These are phyloP conservation scores for Pezicula rhizophila DNA, from an alignment of 2,329 filamentous ascomycete species.

Conservation along the genomic window DNA sequence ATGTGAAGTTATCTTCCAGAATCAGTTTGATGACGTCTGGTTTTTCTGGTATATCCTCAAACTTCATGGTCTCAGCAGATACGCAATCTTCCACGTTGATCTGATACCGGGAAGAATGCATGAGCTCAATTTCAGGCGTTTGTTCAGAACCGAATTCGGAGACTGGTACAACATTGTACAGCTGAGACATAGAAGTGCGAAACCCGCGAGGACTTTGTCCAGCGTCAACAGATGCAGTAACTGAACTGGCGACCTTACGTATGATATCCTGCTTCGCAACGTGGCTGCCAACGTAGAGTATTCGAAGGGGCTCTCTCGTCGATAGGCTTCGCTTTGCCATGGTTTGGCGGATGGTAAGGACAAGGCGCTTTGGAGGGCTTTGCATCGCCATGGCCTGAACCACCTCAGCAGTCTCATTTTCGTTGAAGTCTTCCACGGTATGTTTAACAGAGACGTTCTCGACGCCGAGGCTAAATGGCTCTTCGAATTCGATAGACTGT, in stretches of 20 bases:
- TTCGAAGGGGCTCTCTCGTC: slow-evolving; percentile 39
- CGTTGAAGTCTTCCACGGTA: slow-evolving; percentile 37
- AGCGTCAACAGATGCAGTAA: slow-evolving; percentile 33
- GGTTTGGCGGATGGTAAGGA: slow-evolving; percentile 40
- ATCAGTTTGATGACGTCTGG: slow-evolving; percentile 34
- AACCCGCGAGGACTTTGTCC: slow-evolving; percentile 25
- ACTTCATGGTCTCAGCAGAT: slow-evolving; percentile 30
- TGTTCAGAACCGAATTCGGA: slow-evolving; percentile 40
- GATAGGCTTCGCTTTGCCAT: slow-evolving; percentile 41
- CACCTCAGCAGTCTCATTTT: slow-evolving; percentile 33
- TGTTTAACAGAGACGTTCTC: slow-evolving; percentile 41
- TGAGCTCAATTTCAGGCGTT: slow-evolving; percentile 44
- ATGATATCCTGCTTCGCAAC: slow-evolving; percentile 35
- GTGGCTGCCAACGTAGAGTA: slow-evolving; percentile 43
- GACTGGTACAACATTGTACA: slow-evolving; percentile 46
- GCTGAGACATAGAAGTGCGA: slow-evolving; percentile 32
- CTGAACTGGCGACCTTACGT: slow-evolving; percentile 42
- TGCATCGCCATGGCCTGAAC: slow-evolving; percentile 27
- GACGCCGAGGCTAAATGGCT: slow-evolving; percentile 29
- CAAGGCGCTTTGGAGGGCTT: slow-evolving; percentile 30
- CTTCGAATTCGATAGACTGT: slow-evolving; percentile 40
- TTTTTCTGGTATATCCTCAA: slow-evolving; percentile 27
- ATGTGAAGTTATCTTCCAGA: slow-evolving; percentile 30
- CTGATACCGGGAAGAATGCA: slow-evolving; percentile 44
- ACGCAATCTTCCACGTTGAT: slow-evolving; percentile 45